Evolutionary conservation across 2,329 filamentous ascomycete species (phyloP).

Genomic region (Aspergillus sp.): DNA sequence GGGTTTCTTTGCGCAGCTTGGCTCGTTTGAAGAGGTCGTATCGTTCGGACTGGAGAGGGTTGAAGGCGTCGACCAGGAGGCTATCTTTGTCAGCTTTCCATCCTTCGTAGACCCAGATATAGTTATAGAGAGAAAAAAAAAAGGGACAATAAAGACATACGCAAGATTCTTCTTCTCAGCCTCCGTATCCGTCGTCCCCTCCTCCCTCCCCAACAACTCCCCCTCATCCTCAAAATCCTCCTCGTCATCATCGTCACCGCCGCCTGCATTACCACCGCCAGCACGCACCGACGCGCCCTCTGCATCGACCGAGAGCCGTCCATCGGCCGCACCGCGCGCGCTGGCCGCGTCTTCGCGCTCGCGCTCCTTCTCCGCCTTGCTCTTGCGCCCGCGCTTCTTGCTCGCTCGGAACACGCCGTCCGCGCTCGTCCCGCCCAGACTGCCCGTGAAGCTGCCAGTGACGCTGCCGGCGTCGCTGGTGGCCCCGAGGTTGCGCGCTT

Average conservation of each 20-base stretch:
- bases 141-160: slow-evolving; percentile 32
- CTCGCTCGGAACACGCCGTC: slow-evolving; percentile 32
- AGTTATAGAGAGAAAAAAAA: neutral
- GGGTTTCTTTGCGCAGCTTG: slow-evolving; percentile 49
- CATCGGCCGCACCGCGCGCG: slow-evolving; percentile 22
- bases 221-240: slow-evolving; percentile 50
- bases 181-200: slow-evolving; percentile 46
- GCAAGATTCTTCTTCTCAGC: slow-evolving; percentile 52
- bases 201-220: slow-evolving; percentile 45
- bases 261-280: slow-evolving; percentile 44
- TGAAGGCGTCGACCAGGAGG: slow-evolving; percentile 47
- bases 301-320: slow-evolving; percentile 32
- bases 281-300: slow-evolving; percentile 30
- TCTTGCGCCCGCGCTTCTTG: slow-evolving; percentile 38
- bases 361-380: slow-evolving; percentile 36
- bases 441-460: slow-evolving; percentile 43
- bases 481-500: slow-evolving; percentile 28
- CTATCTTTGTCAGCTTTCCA: slow-evolving; percentile 21
- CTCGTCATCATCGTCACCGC: slow-evolving; percentile 49
- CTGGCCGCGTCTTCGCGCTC: slow-evolving; percentile 32
- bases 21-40: slow-evolving; percentile 50
- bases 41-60: slow-evolving; percentile 45
- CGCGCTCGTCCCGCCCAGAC: slow-evolving; percentile 35
- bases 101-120: neutral
- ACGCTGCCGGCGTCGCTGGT: slow-evolving; percentile 41